Evolutionary conservation across 2,329 filamentous ascomycete genomes (phyloP), one percentile per base, ranked within the genome.

Genomic region (Apiospora saccharicola): DNA sequence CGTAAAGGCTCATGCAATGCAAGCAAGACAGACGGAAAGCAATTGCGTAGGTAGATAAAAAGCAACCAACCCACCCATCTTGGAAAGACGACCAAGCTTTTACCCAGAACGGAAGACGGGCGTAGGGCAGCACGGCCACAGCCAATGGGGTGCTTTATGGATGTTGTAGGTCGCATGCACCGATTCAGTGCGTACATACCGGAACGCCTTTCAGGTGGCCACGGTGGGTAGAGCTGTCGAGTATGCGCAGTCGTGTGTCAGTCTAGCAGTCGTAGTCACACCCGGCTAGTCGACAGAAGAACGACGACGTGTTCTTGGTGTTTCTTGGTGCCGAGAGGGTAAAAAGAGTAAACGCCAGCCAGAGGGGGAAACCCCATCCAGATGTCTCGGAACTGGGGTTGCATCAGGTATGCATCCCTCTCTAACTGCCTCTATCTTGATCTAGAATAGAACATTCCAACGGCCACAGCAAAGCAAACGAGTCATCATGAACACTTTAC

Each of bases 361-460:
- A 61, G 16, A 61, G 53, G 26, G 53, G 16, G 3, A 26, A 51
- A 51, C n/a, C 22, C 37, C 26, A 30, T 30, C 44, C 44, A 57
- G 1, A 26, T 61, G 57, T 64, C 57, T 64, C 57, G 57, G 57
- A 41, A 64, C 57, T 64, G n/a, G 34, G 57, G 57, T 64, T 64
- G 57, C 57, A 64, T 64, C 22, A 64, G 57, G 57, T 64, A 64
- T 64, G 57, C 57, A 64, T 64, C 34, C 26, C 57, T 64, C 57
- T 41, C 57, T 64, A 64, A 64, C 57, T 64, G 57, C 19, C 34
- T 64, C 57, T 37, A 64, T 64, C 57, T 64, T 24, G 57, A 24
- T 41, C 57, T 22, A 64, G 57, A 41, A 64, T 64, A 64, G 34
- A 41, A 64, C 57, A 64, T 64, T 64, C 57, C 57, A 64, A 64